phyloP scores from a whole-genome alignment of 257 asterid species.

The Solanum virginianum region DNA sequence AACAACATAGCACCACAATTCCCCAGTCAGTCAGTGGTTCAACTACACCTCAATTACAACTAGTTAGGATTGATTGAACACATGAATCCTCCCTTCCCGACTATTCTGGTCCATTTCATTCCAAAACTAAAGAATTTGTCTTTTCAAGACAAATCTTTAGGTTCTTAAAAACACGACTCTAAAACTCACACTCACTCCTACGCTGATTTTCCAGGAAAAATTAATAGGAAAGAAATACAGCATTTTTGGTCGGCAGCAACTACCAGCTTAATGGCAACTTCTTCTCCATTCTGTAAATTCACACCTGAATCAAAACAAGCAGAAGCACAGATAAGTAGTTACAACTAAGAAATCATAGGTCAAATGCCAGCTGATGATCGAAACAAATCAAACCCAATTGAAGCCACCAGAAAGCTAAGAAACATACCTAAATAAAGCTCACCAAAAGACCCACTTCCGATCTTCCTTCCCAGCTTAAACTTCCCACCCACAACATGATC shows the following conservation, averaged over 20 bases:
- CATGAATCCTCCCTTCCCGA: neutral
- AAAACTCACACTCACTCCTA: neutral
- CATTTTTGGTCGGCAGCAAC: neutral
- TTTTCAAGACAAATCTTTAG: neutral
- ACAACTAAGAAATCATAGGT: neutral
- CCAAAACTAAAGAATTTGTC: neutral
- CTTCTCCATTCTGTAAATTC: conserved; percentile 83
- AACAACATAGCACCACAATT: neutral
- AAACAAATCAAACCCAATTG: neutral
- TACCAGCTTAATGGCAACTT: conserved; percentile 90
- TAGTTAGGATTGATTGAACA: neutral
- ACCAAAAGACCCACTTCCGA: conserved; percentile 96
- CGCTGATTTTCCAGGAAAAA: neutral
- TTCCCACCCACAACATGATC: neutral
- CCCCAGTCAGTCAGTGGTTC: neutral
- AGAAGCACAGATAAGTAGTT: neutral
- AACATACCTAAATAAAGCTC: conserved; percentile 77
- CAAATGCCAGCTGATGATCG: neutral
- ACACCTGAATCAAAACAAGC: conserved; percentile 46
- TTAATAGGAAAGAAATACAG: neutral
- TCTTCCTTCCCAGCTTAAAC: conserved; percentile 82
- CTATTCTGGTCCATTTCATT: neutral
- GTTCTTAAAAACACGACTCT: neutral
- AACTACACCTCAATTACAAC: neutral
- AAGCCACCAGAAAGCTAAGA: neutral